A percentile compares a stretch with the other conserved stretches of the same genome.
These are phyloP conservation scores for Mycena vitilis DNA, from an alignment of 768 basidiomycete genomes.

Conservation along the genomic window DNA sequence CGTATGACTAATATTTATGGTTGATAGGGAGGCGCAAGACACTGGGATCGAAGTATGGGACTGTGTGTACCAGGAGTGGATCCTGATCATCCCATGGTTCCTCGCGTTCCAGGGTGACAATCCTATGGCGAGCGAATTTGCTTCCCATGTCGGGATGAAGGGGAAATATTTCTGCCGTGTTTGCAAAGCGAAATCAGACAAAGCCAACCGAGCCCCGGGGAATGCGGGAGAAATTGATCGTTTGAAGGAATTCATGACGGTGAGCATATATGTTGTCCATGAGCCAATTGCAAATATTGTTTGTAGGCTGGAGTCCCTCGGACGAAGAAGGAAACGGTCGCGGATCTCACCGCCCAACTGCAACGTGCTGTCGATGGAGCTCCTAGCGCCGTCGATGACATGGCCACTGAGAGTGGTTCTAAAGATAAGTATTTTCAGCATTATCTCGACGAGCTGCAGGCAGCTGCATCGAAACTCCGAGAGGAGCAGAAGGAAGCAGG, in stretches of 20 bases:
- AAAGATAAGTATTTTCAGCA: slow-evolving; percentile 19
- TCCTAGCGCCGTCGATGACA: slow-evolving; percentile 12
- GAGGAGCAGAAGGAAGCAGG: slow-evolving; percentile 14
- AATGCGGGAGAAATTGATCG: slow-evolving; percentile 17
- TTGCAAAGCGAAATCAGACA: slow-evolving; percentile 32
- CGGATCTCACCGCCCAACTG: slow-evolving; percentile 14
- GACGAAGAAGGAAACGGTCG: slow-evolving; percentile 1
- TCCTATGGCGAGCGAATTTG: slow-evolving; percentile 33
- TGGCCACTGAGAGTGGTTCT: slow-evolving; percentile 19
- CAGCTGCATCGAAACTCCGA: too few relatives aligned
- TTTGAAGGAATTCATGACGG: slow-evolving; percentile 18
- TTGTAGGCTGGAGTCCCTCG: slow-evolving; percentile 6
- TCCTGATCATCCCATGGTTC: too few relatives aligned
- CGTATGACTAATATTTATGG: too few relatives aligned
- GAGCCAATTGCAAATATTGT: not conserved
- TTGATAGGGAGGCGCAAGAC: slow-evolving; percentile 25
- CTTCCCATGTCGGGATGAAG: slow-evolving; percentile 40
- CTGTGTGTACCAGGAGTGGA: slow-evolving; percentile 29
- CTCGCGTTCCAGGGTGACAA: slow-evolving; percentile 41
- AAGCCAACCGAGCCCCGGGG: slow-evolving; percentile 1
- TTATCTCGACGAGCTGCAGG: too few relatives aligned
- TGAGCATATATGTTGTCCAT: not conserved
- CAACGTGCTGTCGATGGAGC: slow-evolving; percentile 10
- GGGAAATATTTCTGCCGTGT: slow-evolving; percentile 41
- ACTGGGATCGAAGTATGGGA: slow-evolving; percentile 39